Evolutionary conservation across 2,329 filamentous ascomycete genomes (phyloP), one percentile per base, ranked within the genome.

Genomic region (Orbilia blumenaviensis): DNA sequence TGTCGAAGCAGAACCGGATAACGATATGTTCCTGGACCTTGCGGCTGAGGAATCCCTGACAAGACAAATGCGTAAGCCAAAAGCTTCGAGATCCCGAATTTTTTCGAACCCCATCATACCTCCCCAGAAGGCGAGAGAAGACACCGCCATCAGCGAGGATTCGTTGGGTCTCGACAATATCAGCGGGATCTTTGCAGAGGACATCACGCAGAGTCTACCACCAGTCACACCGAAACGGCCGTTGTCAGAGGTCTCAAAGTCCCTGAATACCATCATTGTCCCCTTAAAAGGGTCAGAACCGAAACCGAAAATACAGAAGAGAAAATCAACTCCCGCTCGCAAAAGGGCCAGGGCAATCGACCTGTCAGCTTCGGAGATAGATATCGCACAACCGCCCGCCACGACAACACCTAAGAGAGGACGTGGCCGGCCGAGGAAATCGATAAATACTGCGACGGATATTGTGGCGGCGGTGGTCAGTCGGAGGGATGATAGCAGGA

Each of bases 361-460:
- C 12, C 8, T 75, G 29, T 63, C 71, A 16, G 52, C 44, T 14
- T 50, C 60, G 12, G 60, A 64, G 21, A 27, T 60, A 3, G 69
- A 67, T 0, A 46, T 25, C 10, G 29, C 62, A 16, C 41, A 27
- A 36, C 16, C 21, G n/a, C 27, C 41, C 21, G 12, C 38, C 10
- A 18, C 34, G 36, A 34, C 38, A 9, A 77, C 73, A 14, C 73
- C 73, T 8, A 71, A 71, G 32, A 60, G 73, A 61, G 60, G 66
- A 14, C 73, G 73, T 29, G 73, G 73, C 14, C 73, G 73, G 25
- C 73, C 73, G n/a, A 77, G 73, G 42, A 77, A 77, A 52, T 77
- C 66, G 4, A 27, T 71, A 21, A 46, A 41, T 16, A 68, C 58
- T 52, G 3, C 46, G 12, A 23, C 54, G 10, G 62, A 61, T 10